A percentile compares a stretch with the other conserved stretches of the same genome.
Conservation (phyloP, 2,329 filamentous ascomycete species). For the Verticillium albo-atrum region DNA sequence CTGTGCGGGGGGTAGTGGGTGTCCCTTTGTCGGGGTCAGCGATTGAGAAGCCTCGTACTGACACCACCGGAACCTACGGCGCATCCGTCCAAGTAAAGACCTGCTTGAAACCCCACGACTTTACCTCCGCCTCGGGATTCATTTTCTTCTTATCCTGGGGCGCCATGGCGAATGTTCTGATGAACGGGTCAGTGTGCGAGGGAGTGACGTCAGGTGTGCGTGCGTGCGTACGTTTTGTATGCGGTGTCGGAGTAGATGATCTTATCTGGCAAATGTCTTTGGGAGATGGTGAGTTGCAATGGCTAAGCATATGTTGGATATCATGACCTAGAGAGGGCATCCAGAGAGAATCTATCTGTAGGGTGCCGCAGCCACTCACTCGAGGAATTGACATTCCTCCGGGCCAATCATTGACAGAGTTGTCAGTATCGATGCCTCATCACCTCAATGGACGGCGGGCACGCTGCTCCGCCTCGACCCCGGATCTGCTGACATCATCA, state of each 20-base stretch:
- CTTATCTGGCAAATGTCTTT: background rate
- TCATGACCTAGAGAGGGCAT: no score
- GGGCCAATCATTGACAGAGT: no score
- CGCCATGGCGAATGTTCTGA: constrained; percentile 1
- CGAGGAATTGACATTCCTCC: no score
- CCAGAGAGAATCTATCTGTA: no score
- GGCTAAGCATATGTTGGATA: no score
- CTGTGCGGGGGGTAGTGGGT: constrained; percentile 62
- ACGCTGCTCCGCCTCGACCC: background rate
- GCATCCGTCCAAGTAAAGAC: constrained; percentile 71
- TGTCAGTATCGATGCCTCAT: no score
- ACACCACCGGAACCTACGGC: constrained; percentile 45
- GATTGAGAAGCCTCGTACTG: background rate
- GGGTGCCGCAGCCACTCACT: no score
- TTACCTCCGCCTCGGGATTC: constrained; percentile 56
- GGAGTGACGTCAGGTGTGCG: background rate
- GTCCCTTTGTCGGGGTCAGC: background rate
- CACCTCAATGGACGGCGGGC: no score
- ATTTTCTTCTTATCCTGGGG: constrained; percentile 14
- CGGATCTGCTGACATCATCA: background rate
- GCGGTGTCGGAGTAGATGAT: background rate
- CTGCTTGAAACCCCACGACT: constrained; percentile 63
- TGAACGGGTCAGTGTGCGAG: background rate
- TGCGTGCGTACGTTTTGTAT: background rate
- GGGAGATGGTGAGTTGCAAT: no score